Percentiles rank a stretch among this genome's conserved stretches.
Conservation (phyloP, 2,329 filamentous ascomycete species). For the Proliferodiscus dingleyae region DNA sequence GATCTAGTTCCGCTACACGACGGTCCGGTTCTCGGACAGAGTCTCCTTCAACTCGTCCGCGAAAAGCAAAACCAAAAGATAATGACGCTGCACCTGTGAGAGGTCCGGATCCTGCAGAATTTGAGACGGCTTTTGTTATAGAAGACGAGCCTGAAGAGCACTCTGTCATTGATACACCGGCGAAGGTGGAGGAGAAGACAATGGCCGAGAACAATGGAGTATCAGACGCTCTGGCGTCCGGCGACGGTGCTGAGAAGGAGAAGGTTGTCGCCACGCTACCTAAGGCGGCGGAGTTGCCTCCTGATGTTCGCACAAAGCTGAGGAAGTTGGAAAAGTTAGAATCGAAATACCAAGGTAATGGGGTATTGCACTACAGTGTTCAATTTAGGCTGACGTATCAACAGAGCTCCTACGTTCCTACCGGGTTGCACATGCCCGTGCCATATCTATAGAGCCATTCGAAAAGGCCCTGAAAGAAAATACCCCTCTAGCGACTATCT, state of each 20-base stretch:
- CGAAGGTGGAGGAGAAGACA: conserved; percentile 33
- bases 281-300: conserved; percentile 45
- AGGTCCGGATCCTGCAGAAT: conserved; percentile 75
- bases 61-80: conserved; percentile 26
- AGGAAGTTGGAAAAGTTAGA: conserved; percentile 89
- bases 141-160: conserved; percentile 71
- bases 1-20: conserved; percentile 36
- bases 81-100: conserved; percentile 21
- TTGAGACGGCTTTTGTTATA: conserved; percentile 80
- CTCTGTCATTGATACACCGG: conserved; percentile 57
- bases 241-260: conserved; percentile 21
- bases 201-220: conserved; percentile 23
- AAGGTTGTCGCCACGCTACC: conserved; percentile 18
- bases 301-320: conserved; percentile 70
- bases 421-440: conserved; percentile 80
- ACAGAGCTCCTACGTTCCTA: conserved; percentile 86
- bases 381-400: conserved; percentile 13
- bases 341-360: conserved; percentile 73
- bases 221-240: conserved; percentile 27
- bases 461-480: conserved; percentile 87
- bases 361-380: conserved; percentile 1
- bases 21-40: conserved; percentile 23
- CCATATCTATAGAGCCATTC: conserved; percentile 85
- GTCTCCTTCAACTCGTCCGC: conserved; percentile 25
- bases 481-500: conserved; percentile 84